Conservation (phyloP, 2,329 filamentous ascomycete genomes). For the Colletotrichum lentis region DNA sequence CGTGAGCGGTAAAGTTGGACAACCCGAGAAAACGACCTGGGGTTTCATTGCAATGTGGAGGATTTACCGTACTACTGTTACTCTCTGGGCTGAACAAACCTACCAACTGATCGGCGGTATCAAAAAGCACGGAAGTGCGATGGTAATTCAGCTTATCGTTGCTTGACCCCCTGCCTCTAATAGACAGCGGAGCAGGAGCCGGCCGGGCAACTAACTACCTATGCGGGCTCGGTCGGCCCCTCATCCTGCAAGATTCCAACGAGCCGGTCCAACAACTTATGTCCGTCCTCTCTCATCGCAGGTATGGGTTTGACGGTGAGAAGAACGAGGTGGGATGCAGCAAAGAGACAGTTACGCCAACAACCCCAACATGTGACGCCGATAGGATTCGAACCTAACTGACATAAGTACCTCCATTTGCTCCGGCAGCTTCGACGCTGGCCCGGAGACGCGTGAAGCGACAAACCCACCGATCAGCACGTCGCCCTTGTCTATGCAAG, state of each 20-base stretch:
- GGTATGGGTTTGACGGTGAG: not conserved
- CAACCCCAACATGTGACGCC: no score
- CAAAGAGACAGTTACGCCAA: no score
- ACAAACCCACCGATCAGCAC: no score
- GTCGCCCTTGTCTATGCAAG: not conserved
- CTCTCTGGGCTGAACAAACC: no score
- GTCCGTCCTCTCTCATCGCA: not conserved
- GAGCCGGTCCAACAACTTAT: not conserved
- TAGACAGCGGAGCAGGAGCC: not conserved
- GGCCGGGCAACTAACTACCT: not conserved
- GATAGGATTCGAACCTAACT: no score
- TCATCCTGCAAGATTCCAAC: not conserved
- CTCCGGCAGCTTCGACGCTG: conserved; percentile 22
- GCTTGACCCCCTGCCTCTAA: not conserved
- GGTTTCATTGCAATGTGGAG: not conserved
- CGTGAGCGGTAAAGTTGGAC: not conserved
- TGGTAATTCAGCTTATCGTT: not conserved
- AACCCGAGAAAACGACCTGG: not conserved
- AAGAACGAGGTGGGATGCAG: not conserved
- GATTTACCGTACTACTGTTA: not conserved
- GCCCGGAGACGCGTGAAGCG: not conserved
- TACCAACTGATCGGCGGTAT: no score
- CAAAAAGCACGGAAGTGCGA: no score
- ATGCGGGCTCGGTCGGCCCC: not conserved
- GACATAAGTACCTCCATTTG: no score